Conservation (phyloP, 257 asterid genomes). For the Ophiorrhiza pumila region DNA sequence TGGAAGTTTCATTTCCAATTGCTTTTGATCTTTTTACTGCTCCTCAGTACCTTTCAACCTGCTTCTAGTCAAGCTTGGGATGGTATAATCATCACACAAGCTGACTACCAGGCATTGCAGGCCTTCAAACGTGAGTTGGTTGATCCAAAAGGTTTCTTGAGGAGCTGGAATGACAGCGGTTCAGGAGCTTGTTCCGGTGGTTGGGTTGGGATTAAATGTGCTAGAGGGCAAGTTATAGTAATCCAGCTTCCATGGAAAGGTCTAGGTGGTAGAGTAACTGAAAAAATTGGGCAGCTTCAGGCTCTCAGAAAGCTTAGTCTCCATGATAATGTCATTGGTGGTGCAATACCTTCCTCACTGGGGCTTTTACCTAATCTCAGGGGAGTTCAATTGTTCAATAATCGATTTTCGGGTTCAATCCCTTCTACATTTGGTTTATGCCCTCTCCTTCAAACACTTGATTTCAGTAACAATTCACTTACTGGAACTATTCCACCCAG, state of each 20-base stretch:
- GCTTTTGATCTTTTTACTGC: slow-evolving; percentile 25
- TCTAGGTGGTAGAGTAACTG: slow-evolving; percentile 67
- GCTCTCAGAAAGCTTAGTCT: slow-evolving; percentile 85
- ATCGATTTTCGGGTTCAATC: slow-evolving; percentile 69
- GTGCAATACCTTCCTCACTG: slow-evolving; percentile 67
- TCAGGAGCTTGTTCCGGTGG: slow-evolving; percentile 86
- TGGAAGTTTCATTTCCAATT: slow-evolving; percentile 23
- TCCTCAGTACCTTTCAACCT: slow-evolving; percentile 22
- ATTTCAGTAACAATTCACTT: slow-evolving; percentile 65
- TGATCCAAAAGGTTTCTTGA: slow-evolving; percentile 80
- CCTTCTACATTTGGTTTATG: slow-evolving; percentile 72
- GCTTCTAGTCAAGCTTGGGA: slow-evolving; percentile 63
- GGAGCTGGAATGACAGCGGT: slow-evolving; percentile 88
- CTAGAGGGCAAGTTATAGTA: slow-evolving; percentile 87
- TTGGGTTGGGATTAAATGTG: slow-evolving; percentile 92
- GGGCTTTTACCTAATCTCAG: slow-evolving; percentile 76
- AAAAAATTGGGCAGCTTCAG: slow-evolving; percentile 73
- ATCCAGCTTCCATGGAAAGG: slow-evolving; percentile 96
- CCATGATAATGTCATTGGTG: slow-evolving; percentile 77
- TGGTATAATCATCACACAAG: slow-evolving; percentile 71
- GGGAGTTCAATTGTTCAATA: slow-evolving; percentile 83
- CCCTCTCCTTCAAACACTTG: slow-evolving; percentile 76
- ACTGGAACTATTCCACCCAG: slow-evolving; percentile 53
- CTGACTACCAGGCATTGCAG: slow-evolving; percentile 75
- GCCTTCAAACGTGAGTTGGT: slow-evolving; percentile 68